Conservation (phyloP, 305 asterid species). For the Plantago coronopus region DNA sequence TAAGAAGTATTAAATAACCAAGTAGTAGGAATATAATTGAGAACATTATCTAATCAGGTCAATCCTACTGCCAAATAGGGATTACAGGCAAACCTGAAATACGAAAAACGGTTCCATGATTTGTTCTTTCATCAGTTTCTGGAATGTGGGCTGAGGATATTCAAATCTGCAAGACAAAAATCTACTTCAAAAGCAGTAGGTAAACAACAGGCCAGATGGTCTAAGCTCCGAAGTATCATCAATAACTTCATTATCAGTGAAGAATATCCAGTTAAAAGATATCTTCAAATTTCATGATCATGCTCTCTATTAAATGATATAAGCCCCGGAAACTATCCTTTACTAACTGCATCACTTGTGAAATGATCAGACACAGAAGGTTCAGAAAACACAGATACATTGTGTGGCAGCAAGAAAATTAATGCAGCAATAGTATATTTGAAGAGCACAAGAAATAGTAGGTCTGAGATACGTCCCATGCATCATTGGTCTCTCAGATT, state of each 20-base stretch:
- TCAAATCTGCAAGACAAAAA: constrained; percentile 61
- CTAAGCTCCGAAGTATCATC: constrained; percentile 14
- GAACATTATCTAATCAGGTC: constrained; percentile 10
- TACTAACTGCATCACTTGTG: neutral
- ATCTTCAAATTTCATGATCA: constrained; percentile 12
- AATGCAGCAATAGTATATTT: neutral
- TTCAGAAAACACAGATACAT: neutral
- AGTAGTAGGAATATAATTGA: constrained; percentile 1
- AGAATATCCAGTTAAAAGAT: neutral
- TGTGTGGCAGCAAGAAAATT: neutral
- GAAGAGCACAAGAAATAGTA: constrained; percentile 6
- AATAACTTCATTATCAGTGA: constrained; percentile 7
- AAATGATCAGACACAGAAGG: neutral
- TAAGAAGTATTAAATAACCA: neutral
- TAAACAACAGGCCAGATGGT: constrained; percentile 14
- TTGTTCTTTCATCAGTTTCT: constrained; percentile 92
- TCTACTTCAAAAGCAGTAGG: constrained; percentile 28
- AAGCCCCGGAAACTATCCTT: neutral
- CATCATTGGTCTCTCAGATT: constrained; percentile 19
- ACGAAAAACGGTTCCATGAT: constrained; percentile 92
- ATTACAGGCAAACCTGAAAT: constrained; percentile 64
- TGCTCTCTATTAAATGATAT: neutral
- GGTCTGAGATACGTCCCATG: constrained; percentile 13
- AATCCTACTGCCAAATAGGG: constrained; percentile 3
- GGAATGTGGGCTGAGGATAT: constrained; percentile 97